These are phyloP conservation scores for Vishniacozyma victoriae DNA, from an alignment of 768 basidiomycete species.

Conservation along the genomic window DNA sequence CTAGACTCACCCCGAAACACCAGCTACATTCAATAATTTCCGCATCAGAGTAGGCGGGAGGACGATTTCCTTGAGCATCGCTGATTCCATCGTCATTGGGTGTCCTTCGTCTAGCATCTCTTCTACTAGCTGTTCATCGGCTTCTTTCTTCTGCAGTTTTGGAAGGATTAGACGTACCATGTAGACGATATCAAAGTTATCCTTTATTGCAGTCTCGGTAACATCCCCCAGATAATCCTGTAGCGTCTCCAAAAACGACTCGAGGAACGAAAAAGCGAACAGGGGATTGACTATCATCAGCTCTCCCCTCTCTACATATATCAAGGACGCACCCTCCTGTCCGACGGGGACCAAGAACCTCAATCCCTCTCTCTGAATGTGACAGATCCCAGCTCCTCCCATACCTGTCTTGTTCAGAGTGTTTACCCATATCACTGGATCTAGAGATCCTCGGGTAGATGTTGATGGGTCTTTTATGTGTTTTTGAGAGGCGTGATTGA, in stretches of 20 bases:
- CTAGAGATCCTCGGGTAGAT: slow-evolving; percentile 7
- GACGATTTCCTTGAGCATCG: slow-evolving; percentile 86
- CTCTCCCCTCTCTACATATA: neutral
- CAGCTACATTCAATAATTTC: slow-evolving; percentile 58
- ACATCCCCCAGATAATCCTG: slow-evolving; percentile 82
- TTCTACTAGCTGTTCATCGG: slow-evolving; percentile 64
- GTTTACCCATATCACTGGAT: slow-evolving; percentile 41
- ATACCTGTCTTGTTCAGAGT: slow-evolving; percentile 29
- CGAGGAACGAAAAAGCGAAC: slow-evolving; percentile 80
- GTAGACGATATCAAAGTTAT: slow-evolving; percentile 92
- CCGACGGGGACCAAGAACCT: slow-evolving; percentile 73
- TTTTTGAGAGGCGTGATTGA: slow-evolving; percentile 66
- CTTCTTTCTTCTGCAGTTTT: slow-evolving; percentile 5
- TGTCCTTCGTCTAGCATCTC: slow-evolving; percentile 91
- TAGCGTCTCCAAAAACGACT: slow-evolving; percentile 76
- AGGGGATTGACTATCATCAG: slow-evolving; percentile 68
- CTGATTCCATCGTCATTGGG: slow-evolving; percentile 83
- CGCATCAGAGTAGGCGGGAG: slow-evolving; percentile 80
- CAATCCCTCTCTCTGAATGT: slow-evolving; percentile 69
- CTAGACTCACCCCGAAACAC: slow-evolving; percentile 50
- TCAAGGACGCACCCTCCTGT: slow-evolving; percentile 66
- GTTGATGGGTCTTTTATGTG: slow-evolving; percentile 32
- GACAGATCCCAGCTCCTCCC: slow-evolving; percentile 62
- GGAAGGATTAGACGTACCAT: slow-evolving; percentile 59
- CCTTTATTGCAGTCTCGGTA: slow-evolving; percentile 69